phyloP scores from a whole-genome alignment of 2,329 filamentous ascomycete species.

The Sphaerulina populicola region DNA sequence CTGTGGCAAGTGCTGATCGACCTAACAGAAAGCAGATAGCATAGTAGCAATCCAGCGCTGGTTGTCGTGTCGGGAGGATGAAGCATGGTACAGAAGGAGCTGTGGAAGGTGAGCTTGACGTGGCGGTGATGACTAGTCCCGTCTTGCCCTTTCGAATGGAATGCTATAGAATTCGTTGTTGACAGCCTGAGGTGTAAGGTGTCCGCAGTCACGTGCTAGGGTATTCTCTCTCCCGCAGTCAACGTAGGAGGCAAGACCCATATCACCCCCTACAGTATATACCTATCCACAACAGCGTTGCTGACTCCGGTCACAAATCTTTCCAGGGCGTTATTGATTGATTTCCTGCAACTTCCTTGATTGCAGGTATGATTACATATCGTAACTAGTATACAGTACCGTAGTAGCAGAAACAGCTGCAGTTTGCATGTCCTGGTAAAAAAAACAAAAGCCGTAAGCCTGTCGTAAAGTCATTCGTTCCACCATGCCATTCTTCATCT shows the following conservation, averaged over 20 bases:
- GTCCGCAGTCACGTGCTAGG: no score
- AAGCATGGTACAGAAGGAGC: not conserved
- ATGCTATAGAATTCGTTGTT: no score
- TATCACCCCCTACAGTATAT: no score
- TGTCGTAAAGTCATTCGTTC: conserved; percentile 10
- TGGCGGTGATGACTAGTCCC: no score
- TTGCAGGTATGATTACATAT: conserved; percentile 9
- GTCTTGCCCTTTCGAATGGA: no score
- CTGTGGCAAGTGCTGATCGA: not conserved
- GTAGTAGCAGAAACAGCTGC: not conserved
- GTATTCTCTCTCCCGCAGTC: no score
- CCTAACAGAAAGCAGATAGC: not conserved
- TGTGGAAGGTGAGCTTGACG: not conserved
- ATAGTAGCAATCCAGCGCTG: not conserved
- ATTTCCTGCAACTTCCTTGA: not conserved
- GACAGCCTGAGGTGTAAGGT: no score
- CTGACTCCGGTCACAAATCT: no score
- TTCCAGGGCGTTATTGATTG: no score
- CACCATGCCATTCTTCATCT: not conserved
- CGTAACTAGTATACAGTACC: conserved; percentile 15
- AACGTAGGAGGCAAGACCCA: no score
- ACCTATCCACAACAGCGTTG: no score
- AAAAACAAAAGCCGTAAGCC: not conserved
- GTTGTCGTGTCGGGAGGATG: not conserved
- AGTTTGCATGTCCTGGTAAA: conserved; percentile 1